These are phyloP conservation scores for Phlyctochytrium bullatum DNA, from an alignment of 192 early-diverging fungal genomes.

Conservation along the genomic window DNA sequence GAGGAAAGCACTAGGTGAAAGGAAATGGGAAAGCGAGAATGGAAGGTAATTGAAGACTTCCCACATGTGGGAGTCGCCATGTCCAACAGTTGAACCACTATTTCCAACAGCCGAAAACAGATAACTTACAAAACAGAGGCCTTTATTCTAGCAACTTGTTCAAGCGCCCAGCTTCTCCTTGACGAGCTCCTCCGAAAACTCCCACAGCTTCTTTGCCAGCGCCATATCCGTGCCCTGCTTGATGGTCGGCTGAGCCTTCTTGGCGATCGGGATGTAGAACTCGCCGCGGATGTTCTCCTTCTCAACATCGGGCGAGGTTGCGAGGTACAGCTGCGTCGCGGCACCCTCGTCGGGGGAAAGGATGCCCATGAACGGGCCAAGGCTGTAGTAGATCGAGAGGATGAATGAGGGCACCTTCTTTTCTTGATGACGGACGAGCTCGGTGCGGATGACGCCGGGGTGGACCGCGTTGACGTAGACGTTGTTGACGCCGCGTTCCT, in stretches of 20 bases:
- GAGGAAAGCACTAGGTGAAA: too few relatives aligned
- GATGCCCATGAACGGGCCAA: background rate
- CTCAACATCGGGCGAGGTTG: slow-evolving; percentile 33
- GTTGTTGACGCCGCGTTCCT: background rate
- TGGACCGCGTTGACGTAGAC: slow-evolving; percentile 37
- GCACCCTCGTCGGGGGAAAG: slow-evolving; percentile 32
- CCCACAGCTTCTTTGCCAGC: slow-evolving; percentile 31
- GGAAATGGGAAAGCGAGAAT: too few relatives aligned
- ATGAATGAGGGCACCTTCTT: slow-evolving; percentile 1
- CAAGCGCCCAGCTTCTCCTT: slow-evolving; percentile 21
- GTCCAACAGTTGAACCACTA: too few relatives aligned
- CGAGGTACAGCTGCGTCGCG: slow-evolving; percentile 37
- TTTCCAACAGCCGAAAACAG: too few relatives aligned
- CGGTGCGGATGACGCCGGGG: slow-evolving; percentile 34
- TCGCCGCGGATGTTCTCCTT: slow-evolving; percentile 24
- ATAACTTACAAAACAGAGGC: background rate
- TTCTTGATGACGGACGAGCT: slow-evolving; percentile 13
- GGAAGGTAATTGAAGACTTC: too few relatives aligned
- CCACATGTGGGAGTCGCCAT: too few relatives aligned
- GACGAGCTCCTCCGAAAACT: slow-evolving; percentile 26
- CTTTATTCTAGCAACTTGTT: background rate
- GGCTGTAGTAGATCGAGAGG: slow-evolving; percentile 3
- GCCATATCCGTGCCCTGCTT: slow-evolving; percentile 13
- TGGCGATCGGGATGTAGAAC: slow-evolving; percentile 15
- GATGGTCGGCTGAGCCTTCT: slow-evolving; percentile 7